Conservation (phyloP, 164 flowering plant genomes). For the Pachysandra terminalis region DNA sequence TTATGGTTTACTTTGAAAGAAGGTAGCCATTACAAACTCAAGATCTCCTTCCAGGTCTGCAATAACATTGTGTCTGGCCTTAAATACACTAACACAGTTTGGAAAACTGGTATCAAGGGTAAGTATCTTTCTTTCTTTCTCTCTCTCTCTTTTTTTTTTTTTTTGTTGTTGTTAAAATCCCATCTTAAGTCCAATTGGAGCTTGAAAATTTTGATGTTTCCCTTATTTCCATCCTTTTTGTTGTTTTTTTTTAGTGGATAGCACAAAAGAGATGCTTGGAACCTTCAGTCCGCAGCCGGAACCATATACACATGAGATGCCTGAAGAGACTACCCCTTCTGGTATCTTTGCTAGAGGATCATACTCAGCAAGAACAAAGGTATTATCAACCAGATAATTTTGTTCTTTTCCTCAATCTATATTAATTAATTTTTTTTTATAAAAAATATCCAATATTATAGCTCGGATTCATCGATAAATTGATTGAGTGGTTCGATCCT, state of each 20-base stretch:
- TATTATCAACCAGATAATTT: conserved; percentile 11
- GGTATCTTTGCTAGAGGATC: conserved; percentile 71
- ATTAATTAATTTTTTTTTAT: too few relatives aligned
- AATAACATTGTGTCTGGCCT: conserved; percentile 69
- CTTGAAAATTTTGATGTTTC: background rate
- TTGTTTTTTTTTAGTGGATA: conserved; percentile 49
- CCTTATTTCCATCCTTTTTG: background rate
- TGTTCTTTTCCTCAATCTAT: background rate
- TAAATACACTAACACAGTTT: conserved; percentile 54
- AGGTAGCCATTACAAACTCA: conserved; percentile 53
- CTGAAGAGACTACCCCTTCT: conserved; percentile 70
- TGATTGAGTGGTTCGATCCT: too few relatives aligned
- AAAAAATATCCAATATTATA: too few relatives aligned
- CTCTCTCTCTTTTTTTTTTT: too few relatives aligned
- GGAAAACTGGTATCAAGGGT: conserved; percentile 69
- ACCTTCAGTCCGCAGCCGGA: conserved; percentile 68
- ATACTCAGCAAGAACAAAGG: conserved; percentile 67
- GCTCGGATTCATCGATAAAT: too few relatives aligned
- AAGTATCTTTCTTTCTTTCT: conserved; percentile 10
- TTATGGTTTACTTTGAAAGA: conserved; percentile 61
- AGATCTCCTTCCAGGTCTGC: conserved; percentile 47
- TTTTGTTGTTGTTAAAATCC: too few relatives aligned
- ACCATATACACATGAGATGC: conserved; percentile 52
- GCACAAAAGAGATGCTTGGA: conserved; percentile 65
- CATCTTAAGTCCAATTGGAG: background rate